Evolutionary conservation across 495 filamentous ascomycete species (phyloP).

Genomic region (Amniculicola lignicola): DNA sequence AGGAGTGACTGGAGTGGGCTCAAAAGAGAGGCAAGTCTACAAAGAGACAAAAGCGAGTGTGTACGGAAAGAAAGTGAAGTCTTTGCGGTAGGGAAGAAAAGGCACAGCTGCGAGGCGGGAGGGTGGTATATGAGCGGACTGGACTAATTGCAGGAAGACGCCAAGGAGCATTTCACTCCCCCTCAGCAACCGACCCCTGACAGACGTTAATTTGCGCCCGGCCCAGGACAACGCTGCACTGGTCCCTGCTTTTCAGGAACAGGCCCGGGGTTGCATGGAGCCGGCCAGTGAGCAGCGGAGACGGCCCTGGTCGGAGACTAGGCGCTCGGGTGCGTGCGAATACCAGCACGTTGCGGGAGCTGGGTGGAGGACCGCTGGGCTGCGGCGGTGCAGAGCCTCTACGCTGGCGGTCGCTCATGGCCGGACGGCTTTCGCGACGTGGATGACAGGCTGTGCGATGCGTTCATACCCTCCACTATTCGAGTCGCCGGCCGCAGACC

Average conservation of each 20-base stretch:
- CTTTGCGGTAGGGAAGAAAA: constrained; percentile 29
- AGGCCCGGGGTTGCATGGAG: background rate
- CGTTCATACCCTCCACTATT: too few relatives aligned
- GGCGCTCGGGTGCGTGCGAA: constrained; percentile 9
- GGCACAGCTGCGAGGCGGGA: background rate
- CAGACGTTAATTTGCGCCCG: constrained; percentile 29
- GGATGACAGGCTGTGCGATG: background rate
- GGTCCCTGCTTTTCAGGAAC: constrained; percentile 1
- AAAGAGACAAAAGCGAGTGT: constrained; percentile 25
- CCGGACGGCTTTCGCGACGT: background rate
- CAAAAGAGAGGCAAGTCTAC: constrained; percentile 28
- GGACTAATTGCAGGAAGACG: constrained; percentile 26
- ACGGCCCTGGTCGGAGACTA: background rate
- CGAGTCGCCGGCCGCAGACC: too few relatives aligned
- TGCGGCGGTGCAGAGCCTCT: background rate
- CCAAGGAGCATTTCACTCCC: constrained; percentile 19
- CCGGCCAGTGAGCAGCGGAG: constrained; percentile 16
- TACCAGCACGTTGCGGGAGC: constrained; percentile 12
- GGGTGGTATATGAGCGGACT: constrained; percentile 14
- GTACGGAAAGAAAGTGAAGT: constrained; percentile 21
- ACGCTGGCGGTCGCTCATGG: background rate
- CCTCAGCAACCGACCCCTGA: constrained; percentile 10
- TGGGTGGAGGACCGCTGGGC: constrained; percentile 11
- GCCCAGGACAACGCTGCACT: background rate
- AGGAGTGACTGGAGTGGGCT: constrained; percentile 29